A percentile compares a stretch with the other conserved stretches of the same genome.
These are phyloP conservation scores for Pleurotus sapidus DNA, from an alignment of 768 basidiomycete genomes.

Conservation along the genomic window DNA sequence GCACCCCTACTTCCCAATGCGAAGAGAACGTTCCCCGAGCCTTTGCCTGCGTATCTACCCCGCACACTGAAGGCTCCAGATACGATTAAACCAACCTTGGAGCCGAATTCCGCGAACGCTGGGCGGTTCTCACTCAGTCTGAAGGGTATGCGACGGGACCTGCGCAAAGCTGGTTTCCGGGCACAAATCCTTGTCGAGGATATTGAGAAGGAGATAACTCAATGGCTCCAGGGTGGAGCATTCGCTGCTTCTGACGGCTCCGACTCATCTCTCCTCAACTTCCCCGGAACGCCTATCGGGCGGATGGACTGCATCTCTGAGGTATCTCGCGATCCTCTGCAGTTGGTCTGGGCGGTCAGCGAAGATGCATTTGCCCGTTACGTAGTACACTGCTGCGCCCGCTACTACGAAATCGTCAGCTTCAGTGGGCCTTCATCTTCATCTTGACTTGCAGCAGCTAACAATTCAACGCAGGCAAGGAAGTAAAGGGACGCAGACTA, in stretches of 20 bases:
- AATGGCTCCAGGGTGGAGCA: constrained; percentile 64
- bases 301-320: constrained; percentile 57
- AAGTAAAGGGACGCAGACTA: constrained; percentile 53
- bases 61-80: constrained; percentile 56
- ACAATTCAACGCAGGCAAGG: constrained; percentile 45
- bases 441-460: neutral
- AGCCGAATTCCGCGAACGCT: constrained; percentile 59
- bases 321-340: constrained; percentile 59
- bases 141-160: constrained; percentile 68
- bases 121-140: constrained; percentile 76
- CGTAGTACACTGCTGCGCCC: constrained; percentile 78
- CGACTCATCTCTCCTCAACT: constrained; percentile 19
- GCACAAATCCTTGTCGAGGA: constrained; percentile 64
- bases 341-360: constrained; percentile 70
- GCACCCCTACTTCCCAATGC: constrained; percentile 37
- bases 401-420: constrained; percentile 77
- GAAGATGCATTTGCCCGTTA: constrained; percentile 77
- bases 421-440: constrained; percentile 50
- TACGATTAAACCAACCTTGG: constrained; percentile 32
- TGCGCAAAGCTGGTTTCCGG: constrained; percentile 59
- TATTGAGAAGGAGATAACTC: constrained; percentile 58
- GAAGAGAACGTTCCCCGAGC: constrained; percentile 69
- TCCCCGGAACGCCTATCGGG: constrained; percentile 45
- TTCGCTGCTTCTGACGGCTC: constrained; percentile 47
- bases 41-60: constrained; percentile 67